Evolutionary conservation across 148 eudicot genomes (phyloP).

Genomic region (Salicornia ramosissima): DNA sequence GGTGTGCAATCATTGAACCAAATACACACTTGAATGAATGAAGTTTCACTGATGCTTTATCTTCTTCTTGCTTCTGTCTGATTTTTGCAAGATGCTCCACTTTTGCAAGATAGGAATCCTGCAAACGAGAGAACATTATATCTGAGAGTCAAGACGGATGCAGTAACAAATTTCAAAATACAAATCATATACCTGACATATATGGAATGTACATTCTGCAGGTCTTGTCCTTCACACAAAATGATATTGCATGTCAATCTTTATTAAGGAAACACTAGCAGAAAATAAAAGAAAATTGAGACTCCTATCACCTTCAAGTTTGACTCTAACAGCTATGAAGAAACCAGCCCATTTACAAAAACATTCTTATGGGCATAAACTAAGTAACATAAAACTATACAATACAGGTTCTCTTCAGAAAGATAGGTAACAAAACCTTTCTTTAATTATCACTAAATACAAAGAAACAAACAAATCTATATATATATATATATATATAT

Average conservation of each 20-base stretch:
- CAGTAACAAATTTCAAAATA: conserved; percentile 11
- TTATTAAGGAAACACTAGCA: conserved; percentile 6
- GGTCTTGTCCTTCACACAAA: conserved; percentile 4
- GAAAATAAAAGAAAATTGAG: background rate
- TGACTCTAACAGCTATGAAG: background rate
- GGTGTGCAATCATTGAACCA: background rate
- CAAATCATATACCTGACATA: conserved; percentile 8
- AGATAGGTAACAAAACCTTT: background rate
- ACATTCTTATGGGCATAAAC: background rate
- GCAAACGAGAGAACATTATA: conserved; percentile 17
- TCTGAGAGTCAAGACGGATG: background rate
- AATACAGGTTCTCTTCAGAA: background rate
- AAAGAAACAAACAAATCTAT: background rate
- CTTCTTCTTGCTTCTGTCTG: conserved; percentile 74
- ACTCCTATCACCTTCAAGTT: background rate
- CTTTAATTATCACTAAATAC: background rate
- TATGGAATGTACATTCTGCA: conserved; percentile 6
- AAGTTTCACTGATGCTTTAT: conserved; percentile 63
- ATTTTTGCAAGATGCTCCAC: conserved; percentile 60
- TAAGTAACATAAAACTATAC: background rate
- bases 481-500: no score
- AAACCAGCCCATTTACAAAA: background rate
- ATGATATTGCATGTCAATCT: conserved; percentile 3
- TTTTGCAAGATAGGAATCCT: conserved; percentile 56
- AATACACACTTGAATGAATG: conserved; percentile 62